Evolutionary conservation across 108 stramenopile genomes (phyloP), one percentile per base, ranked within the genome.

Genomic region (Cyclostephanos tholiformis): DNA sequence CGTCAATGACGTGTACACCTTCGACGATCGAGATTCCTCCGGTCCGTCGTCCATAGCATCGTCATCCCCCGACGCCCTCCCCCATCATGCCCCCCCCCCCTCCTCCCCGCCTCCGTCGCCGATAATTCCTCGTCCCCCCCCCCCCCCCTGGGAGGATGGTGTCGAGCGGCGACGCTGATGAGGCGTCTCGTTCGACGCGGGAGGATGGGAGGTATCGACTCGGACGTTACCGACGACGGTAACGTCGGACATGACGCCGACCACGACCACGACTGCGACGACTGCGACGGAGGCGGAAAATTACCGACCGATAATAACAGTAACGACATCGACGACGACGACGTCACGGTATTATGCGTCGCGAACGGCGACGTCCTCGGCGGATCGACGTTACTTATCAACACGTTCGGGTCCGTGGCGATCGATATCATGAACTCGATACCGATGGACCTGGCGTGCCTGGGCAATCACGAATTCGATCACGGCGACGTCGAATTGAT

Each of bases 391-490:
- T 71, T 82, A 10, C 71, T 77, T 14, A 64, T 74, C 36, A 58
- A 77, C 26, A 64, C 60, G 4, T 48, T 53, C 46, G 80, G 80
- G 13, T 44, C 46, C 20, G 71, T 77, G 8, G 80, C 80, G 30
- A 65, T 82, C 7, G 80, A 77, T 11, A 61, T 72, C 1, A 82
- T 82, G 80, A 82, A 82, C 32, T 50, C 71, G 16, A 78, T 82
- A 12, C 76, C 76, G 4, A 50, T 82, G 11, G 71, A 82, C 51
- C 30, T 67, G 12, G 71, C 76, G n/a, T 71, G 72, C 11, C 36
- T 82, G 41, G 80, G 80, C 1, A 82, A 82, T 62, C 80, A 82
- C 49, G 80, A 82, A 48, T 82, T 82, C 41, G 80, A 82, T 75
- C 72, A 77, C 32, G 80, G 80, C 39, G 76, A 77, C 26, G 71